Conservation (phyloP, 768 basidiomycete species). For the Hebeloma cylindrosporum region DNA sequence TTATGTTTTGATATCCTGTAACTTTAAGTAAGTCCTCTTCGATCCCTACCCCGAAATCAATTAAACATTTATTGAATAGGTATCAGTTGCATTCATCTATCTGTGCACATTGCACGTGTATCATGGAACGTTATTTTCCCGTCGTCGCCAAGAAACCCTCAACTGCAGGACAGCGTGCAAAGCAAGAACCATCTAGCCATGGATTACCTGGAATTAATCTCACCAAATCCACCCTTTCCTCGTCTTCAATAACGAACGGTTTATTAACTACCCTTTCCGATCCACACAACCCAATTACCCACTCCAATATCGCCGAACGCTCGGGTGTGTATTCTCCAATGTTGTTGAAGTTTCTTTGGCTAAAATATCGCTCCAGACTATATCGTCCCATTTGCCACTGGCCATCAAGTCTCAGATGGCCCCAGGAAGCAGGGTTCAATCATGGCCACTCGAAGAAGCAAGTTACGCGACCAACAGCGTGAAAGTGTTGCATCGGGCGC, state of each 20-base stretch:
- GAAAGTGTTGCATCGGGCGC: conserved; percentile 11
- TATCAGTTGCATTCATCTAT: too few relatives aligned
- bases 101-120: too few relatives aligned
- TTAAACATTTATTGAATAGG: too few relatives aligned
- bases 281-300: conserved; percentile 76
- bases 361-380: conserved; percentile 40
- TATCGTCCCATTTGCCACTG: conserved; percentile 62
- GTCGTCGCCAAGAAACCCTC: too few relatives aligned
- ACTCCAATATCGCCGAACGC: conserved; percentile 61
- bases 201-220: too few relatives aligned
- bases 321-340: conserved; percentile 44
- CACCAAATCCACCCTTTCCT: conserved; percentile 3
- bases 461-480: conserved; percentile 39
- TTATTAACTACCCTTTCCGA: conserved; percentile 62
- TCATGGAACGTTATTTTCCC: too few relatives aligned
- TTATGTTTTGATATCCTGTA: too few relatives aligned
- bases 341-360: not conserved
- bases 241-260: conserved; percentile 48
- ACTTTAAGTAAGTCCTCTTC: too few relatives aligned
- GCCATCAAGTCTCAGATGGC: conserved; percentile 63
- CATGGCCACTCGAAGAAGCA: conserved; percentile 43
- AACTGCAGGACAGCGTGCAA: too few relatives aligned
- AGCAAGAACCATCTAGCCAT: too few relatives aligned
- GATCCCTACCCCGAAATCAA: too few relatives aligned
- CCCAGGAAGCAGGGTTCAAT: conserved; percentile 37